A percentile compares a stretch with the other conserved stretches of the same genome.
Evolutionary conservation across 257 asterid genomes (phyloP).

Genomic region (Capsicum chinense): DNA sequence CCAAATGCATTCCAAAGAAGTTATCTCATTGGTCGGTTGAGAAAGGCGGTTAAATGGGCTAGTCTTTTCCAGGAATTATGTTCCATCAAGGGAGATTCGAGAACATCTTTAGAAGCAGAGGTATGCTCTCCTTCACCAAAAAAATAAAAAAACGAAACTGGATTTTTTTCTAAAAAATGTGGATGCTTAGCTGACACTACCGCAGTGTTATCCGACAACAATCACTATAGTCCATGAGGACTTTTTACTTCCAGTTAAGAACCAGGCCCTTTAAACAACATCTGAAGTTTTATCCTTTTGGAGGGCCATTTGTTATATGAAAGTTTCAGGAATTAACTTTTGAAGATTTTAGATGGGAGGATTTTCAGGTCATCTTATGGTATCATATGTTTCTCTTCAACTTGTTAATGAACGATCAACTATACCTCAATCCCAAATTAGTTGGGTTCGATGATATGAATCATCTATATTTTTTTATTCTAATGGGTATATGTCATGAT

Average conservation of each 20-base stretch:
- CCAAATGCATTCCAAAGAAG: slow-evolving; percentile 92
- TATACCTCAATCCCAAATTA: neutral
- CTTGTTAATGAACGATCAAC: slow-evolving; percentile 1
- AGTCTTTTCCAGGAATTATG: slow-evolving; percentile 80
- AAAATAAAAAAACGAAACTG: neutral
- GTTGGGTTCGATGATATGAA: neutral
- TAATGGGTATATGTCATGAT: neutral
- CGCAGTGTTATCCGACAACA: neutral
- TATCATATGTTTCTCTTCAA: neutral
- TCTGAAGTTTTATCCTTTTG: slow-evolving; percentile 11
- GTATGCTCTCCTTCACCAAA: slow-evolving; percentile 37
- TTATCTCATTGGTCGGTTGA: slow-evolving; percentile 92
- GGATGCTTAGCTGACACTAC: neutral
- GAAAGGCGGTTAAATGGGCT: slow-evolving; percentile 97
- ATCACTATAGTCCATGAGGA: neutral
- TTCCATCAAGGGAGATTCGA: slow-evolving; percentile 83
- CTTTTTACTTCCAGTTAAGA: slow-evolving; percentile 12
- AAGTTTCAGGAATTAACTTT: slow-evolving; percentile 4
- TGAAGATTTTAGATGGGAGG: slow-evolving; percentile 9
- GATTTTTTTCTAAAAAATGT: neutral
- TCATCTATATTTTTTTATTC: slow-evolving; percentile 16
- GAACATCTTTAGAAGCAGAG: slow-evolving; percentile 98
- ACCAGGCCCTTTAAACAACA: neutral
- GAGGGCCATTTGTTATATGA: neutral
- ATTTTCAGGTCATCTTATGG: neutral